phyloP scores from a whole-genome alignment of 2,329 filamentous ascomycete genomes.

The Pseudogymnoascus destructans region DNA sequence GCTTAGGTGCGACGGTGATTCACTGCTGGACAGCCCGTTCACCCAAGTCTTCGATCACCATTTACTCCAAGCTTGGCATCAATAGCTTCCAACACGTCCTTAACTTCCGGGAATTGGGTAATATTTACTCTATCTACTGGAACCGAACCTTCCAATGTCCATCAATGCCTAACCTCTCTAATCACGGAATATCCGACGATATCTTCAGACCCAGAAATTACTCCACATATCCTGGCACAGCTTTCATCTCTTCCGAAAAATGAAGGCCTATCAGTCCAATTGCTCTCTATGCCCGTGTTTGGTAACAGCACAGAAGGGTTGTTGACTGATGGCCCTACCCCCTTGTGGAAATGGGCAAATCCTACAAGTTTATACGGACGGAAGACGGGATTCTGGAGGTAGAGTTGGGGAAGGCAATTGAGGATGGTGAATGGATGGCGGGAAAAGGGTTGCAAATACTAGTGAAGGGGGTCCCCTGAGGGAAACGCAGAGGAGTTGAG shows the following conservation, averaged over 20 bases:
- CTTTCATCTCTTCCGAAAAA: neutral
- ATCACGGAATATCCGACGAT: neutral
- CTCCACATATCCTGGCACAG: neutral
- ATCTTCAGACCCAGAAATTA: neutral
- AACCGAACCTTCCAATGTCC: neutral
- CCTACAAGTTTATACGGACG: neutral
- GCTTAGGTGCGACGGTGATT: neutral
- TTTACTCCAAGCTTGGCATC: neutral
- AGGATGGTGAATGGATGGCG: neutral
- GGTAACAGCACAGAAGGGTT: neutral
- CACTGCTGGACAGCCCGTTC: neutral
- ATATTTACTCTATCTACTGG: neutral
- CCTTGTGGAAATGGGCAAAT: neutral
- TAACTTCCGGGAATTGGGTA: neutral
- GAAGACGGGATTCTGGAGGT: neutral
- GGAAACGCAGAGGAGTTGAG: neutral
- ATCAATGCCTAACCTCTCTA: neutral
- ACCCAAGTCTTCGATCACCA: neutral
- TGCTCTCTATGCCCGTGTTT: neutral
- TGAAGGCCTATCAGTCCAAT: neutral
- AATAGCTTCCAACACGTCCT: neutral
- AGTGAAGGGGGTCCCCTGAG: neutral
- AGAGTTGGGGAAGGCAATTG: neutral
- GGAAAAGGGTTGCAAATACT: constrained; percentile 2
- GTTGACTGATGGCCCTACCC: neutral